Conservation (phyloP, 2,329 filamentous ascomycete species). For the Trichoderma asperellum region DNA sequence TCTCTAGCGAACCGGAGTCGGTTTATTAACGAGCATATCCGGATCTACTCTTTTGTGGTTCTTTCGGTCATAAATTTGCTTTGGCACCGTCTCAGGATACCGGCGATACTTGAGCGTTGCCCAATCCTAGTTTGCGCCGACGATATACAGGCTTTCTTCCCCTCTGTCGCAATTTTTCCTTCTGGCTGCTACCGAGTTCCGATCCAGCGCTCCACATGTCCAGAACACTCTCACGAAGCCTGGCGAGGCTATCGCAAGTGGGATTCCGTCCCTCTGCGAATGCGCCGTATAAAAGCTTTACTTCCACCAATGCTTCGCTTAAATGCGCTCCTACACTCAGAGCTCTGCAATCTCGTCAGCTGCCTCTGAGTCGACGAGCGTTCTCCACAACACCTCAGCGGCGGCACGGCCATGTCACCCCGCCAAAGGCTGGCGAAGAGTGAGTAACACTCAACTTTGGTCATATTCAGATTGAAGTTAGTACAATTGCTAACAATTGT, state of each 20-base stretch:
- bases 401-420: slow-evolving; percentile 77
- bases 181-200: not conserved
- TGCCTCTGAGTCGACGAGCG: slow-evolving; percentile 43
- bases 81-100: not conserved
- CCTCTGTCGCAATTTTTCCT: not conserved
- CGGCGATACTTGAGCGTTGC: not conserved
- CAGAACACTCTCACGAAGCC: slow-evolving; percentile 40
- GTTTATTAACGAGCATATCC: slow-evolving; percentile 24
- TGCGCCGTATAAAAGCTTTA: slow-evolving; percentile 29
- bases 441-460: slow-evolving; percentile 49
- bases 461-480: not conserved
- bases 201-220: slow-evolving; percentile 36
- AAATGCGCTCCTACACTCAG: slow-evolving; percentile 32
- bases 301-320: slow-evolving; percentile 29
- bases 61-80: slow-evolving; percentile 1
- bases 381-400: slow-evolving; percentile 68
- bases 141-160: not conserved
- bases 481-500: slow-evolving; percentile 21
- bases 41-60: slow-evolving; percentile 7
- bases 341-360: slow-evolving; percentile 15
- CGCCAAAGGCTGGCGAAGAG: slow-evolving; percentile 92
- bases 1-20: slow-evolving; percentile 21
- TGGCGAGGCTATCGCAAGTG: slow-evolving; percentile 41
- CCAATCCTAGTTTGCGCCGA: slow-evolving; percentile 11
- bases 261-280: slow-evolving; percentile 38